phyloP scores from a whole-genome alignment of 306 rosid genomes.

The Lithocarpus polystachyus region DNA sequence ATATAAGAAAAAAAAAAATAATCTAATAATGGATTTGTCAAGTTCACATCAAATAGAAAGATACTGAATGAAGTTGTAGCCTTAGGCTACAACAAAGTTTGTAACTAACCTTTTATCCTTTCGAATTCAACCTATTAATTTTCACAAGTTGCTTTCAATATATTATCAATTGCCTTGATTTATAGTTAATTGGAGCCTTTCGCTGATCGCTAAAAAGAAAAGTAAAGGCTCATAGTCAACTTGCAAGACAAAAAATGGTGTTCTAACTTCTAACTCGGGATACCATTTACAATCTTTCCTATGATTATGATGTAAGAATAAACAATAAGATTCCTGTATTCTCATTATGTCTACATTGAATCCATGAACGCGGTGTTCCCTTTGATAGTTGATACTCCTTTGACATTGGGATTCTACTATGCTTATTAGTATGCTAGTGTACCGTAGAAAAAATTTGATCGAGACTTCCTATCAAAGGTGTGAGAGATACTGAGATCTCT shows the following conservation, averaged over 20 bases:
- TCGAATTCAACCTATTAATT: too few species aligned
- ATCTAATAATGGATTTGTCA: accelerated
- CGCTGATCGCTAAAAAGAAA: background rate
- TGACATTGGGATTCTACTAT: background rate
- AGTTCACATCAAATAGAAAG: too few species aligned
- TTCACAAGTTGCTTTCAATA: too few species aligned
- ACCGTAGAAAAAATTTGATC: slow-evolving; percentile 1
- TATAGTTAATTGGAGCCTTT: too few species aligned
- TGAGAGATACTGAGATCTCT: background rate
- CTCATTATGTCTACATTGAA: slow-evolving; percentile 40
- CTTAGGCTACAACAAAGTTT: too few species aligned
- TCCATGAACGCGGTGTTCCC: slow-evolving; percentile 37
- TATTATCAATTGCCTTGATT: too few species aligned
- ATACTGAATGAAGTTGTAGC: too few species aligned
- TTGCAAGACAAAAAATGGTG: slow-evolving; percentile 9
- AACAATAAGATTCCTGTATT: slow-evolving; percentile 23
- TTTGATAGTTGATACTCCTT: slow-evolving; percentile 28
- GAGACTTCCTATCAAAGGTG: background rate
- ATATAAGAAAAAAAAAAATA: too few species aligned
- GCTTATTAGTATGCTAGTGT: background rate
- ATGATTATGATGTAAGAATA: background rate
- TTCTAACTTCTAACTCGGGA: background rate
- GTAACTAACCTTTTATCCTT: too few species aligned
- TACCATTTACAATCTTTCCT: background rate
- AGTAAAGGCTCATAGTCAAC: slow-evolving; percentile 12